phyloP scores from a whole-genome alignment of 2,329 filamentous ascomycete species.

The Aspergillus luchuensis region DNA sequence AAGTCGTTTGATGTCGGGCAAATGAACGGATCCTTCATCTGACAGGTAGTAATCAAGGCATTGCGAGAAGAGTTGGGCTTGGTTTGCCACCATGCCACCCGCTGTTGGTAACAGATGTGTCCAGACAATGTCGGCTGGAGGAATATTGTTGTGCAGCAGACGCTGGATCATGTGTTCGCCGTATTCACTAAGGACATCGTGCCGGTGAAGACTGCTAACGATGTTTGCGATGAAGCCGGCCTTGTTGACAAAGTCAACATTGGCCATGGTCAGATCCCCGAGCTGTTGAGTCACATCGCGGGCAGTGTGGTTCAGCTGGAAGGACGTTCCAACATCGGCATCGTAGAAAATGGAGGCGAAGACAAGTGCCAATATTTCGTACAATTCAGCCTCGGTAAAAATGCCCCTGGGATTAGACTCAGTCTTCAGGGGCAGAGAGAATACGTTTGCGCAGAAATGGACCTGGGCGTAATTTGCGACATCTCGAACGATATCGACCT shows the following conservation, averaged over 20 bases:
- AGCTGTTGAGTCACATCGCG: conserved; percentile 51
- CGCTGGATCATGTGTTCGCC: conserved; percentile 59
- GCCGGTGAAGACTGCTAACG: conserved; percentile 43
- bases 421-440: conserved; percentile 59
- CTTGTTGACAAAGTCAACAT: conserved; percentile 50
- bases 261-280: conserved; percentile 52
- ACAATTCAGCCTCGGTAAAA: conserved; percentile 57
- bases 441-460: conserved; percentile 58
- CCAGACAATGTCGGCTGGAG: conserved; percentile 56
- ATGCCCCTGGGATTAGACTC: conserved; percentile 53
- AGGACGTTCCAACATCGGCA: conserved; percentile 54
- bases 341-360: conserved; percentile 60
- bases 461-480: conserved; percentile 57
- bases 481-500: conserved; percentile 53
- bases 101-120: conserved; percentile 61
- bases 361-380: conserved; percentile 55
- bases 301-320: conserved; percentile 54
- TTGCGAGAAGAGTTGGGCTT: conserved; percentile 60
- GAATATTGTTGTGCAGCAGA: conserved; percentile 51
- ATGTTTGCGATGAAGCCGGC: conserved; percentile 45
- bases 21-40: conserved; percentile 50
- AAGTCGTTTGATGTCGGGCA: conserved; percentile 51
- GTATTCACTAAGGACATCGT: conserved; percentile 53
- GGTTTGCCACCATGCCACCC: conserved; percentile 58
- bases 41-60: conserved; percentile 60